These are phyloP conservation scores for Ormosia emarginata DNA, from an alignment of 306 rosid genomes.

Conservation along the genomic window DNA sequence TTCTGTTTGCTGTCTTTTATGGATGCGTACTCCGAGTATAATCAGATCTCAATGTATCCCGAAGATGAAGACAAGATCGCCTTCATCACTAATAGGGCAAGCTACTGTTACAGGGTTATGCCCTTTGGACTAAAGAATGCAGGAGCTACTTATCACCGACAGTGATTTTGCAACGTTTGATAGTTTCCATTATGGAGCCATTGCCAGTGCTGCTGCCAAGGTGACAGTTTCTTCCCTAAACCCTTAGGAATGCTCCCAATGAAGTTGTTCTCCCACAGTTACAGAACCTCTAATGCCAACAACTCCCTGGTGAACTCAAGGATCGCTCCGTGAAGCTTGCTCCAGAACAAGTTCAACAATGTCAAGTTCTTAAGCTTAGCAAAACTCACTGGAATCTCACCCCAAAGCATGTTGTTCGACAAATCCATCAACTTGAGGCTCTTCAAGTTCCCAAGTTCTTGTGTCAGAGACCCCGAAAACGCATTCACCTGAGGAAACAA, in stretches of 20 bases:
- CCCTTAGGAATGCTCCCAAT: constrained; percentile 77
- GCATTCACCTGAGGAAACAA: constrained; percentile 91
- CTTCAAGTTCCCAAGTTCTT: constrained; percentile 66
- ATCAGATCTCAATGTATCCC: too few species aligned
- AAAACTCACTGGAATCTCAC: constrained; percentile 77
- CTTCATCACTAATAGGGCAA: too few species aligned
- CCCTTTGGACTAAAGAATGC: too few species aligned
- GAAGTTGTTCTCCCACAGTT: constrained; percentile 95
- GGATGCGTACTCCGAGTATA: too few species aligned
- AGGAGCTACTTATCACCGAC: too few species aligned
- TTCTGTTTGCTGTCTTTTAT: too few species aligned
- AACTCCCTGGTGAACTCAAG: constrained; percentile 76
- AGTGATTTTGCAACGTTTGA: too few species aligned
- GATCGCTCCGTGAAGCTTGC: constrained; percentile 87
- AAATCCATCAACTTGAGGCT: constrained; percentile 86
- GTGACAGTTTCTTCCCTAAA: constrained; percentile 77
- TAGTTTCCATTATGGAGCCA: too few species aligned
- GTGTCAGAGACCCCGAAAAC: constrained; percentile 65
- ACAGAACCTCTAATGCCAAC: constrained; percentile 74
- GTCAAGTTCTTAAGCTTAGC: constrained; percentile 64
- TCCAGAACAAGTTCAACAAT: constrained; percentile 73
- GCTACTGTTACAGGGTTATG: too few species aligned
- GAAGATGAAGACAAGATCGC: too few species aligned
- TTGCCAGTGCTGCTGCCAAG: too few species aligned
- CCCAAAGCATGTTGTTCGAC: constrained; percentile 68